phyloP scores from a whole-genome alignment of 2,329 filamentous ascomycete genomes.

The Trichoderma sp. region DNA sequence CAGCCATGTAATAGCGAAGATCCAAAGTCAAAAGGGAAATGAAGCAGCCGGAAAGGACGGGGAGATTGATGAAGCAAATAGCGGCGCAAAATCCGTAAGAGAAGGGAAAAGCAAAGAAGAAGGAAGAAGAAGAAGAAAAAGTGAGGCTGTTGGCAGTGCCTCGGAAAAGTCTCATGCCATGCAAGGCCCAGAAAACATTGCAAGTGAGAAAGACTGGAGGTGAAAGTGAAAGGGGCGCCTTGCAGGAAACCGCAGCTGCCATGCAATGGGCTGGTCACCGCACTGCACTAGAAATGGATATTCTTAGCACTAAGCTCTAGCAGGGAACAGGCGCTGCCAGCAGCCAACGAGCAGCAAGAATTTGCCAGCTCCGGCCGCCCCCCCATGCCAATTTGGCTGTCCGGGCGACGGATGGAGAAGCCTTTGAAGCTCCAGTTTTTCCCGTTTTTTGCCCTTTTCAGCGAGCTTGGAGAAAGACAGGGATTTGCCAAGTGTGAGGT shows the following conservation, averaged over 20 bases:
- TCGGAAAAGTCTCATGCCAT: constrained; percentile 6
- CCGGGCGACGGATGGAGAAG: constrained; percentile 19
- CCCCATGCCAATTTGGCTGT: constrained; percentile 14
- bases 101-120: background rate
- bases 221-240: constrained; percentile 3
- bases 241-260: constrained; percentile 8
- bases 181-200: background rate
- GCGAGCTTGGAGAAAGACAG: background rate
- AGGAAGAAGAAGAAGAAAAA: background rate
- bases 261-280: background rate
- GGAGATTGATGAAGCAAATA: background rate
- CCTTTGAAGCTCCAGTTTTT: constrained; percentile 4
- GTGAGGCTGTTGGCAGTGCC: background rate
- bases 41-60: background rate
- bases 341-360: background rate
- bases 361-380: background rate
- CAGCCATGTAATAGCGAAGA: background rate
- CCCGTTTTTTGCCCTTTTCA: constrained; percentile 3
- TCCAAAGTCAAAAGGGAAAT: background rate
- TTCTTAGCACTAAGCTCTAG: background rate
- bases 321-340: background rate
- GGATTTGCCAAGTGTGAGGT: background rate
- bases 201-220: constrained; percentile 3
- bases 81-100: background rate
- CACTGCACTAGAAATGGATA: background rate